Conservation (phyloP, 192 early-diverging fungal genomes). For the Coemansia sp. region DNA sequence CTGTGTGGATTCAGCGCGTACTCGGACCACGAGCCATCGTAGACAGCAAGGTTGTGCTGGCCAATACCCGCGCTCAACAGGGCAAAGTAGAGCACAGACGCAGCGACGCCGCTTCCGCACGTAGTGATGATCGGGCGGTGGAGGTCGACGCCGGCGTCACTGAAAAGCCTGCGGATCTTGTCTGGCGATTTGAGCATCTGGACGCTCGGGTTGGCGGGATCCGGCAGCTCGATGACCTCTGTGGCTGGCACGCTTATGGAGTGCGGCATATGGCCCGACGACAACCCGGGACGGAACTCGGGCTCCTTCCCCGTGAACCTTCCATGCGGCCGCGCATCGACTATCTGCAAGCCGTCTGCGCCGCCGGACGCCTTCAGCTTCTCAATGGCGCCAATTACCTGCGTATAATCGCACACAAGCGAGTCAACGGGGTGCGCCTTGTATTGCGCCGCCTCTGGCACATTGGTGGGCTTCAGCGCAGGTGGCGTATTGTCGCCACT, state of each 20-base stretch:
- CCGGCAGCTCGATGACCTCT: conserved; percentile 54
- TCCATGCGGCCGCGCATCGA: conserved; percentile 68
- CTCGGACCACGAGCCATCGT: conserved; percentile 92
- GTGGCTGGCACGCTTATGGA: conserved; percentile 75
- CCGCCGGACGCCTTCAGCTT: conserved; percentile 27
- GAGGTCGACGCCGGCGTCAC: conserved; percentile 65
- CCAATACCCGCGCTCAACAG: conserved; percentile 64
- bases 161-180: conserved; percentile 60
- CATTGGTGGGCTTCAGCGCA: neutral
- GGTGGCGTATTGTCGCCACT: conserved; percentile 4
- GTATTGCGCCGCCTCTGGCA: conserved; percentile 12
- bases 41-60: conserved; percentile 65
- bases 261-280: conserved; percentile 79
- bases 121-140: conserved; percentile 69
- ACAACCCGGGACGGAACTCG: conserved; percentile 75
- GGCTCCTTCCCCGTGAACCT: conserved; percentile 63
- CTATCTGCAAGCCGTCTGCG: conserved; percentile 50
- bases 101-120: conserved; percentile 89
- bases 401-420: conserved; percentile 60
- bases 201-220: conserved; percentile 30
- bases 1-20: conserved; percentile 72
- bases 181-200: conserved; percentile 48
- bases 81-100: conserved; percentile 76
- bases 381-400: conserved; percentile 59
- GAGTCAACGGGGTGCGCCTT: conserved; percentile 11